phyloP scores from a whole-genome alignment of 2,329 filamentous ascomycete genomes.

The Colletotrichum incanum region DNA sequence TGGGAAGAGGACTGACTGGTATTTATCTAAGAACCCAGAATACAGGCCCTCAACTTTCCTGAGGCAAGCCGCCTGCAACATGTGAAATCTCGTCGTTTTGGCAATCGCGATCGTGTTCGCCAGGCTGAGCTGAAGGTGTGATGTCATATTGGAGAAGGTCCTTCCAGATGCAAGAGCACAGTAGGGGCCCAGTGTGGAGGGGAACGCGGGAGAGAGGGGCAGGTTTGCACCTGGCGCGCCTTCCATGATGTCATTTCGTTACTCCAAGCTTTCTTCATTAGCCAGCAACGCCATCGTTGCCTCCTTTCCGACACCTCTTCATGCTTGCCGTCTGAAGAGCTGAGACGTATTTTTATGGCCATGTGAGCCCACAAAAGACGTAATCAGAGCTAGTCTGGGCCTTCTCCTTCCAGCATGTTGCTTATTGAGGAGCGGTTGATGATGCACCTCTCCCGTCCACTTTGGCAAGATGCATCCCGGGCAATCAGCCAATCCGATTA shows the following conservation, averaged over 20 bases:
- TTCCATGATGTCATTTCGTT: conserved; percentile 39
- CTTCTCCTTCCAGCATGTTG: neutral
- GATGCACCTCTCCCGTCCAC: conserved; percentile 21
- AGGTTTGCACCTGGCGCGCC: conserved; percentile 14
- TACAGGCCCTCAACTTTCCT: neutral
- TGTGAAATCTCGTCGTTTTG: conserved; percentile 38
- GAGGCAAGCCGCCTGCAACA: conserved; percentile 23
- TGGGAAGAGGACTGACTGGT: conserved; percentile 8
- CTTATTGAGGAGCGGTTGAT: conserved; percentile 15
- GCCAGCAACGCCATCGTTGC: conserved; percentile 18
- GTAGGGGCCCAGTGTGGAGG: conserved; percentile 23
- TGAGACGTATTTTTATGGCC: conserved; percentile 29
- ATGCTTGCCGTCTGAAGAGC: conserved; percentile 10
- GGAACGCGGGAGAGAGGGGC: conserved; percentile 30
- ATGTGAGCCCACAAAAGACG: conserved; percentile 38
- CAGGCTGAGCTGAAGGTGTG: conserved; percentile 28
- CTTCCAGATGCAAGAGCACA: conserved; percentile 18
- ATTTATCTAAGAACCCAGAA: conserved; percentile 27
- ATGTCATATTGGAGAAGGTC: conserved; percentile 39
- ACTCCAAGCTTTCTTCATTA: conserved; percentile 9
- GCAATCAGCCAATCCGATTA: conserved; percentile 4
- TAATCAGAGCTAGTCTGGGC: conserved; percentile 22
- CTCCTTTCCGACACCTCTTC: conserved; percentile 11
- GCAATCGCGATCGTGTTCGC: conserved; percentile 28
- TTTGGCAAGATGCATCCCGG: conserved; percentile 13